These are phyloP conservation scores for Glycine tomentella DNA, from an alignment of 306 rosid species.

Conservation along the genomic window DNA sequence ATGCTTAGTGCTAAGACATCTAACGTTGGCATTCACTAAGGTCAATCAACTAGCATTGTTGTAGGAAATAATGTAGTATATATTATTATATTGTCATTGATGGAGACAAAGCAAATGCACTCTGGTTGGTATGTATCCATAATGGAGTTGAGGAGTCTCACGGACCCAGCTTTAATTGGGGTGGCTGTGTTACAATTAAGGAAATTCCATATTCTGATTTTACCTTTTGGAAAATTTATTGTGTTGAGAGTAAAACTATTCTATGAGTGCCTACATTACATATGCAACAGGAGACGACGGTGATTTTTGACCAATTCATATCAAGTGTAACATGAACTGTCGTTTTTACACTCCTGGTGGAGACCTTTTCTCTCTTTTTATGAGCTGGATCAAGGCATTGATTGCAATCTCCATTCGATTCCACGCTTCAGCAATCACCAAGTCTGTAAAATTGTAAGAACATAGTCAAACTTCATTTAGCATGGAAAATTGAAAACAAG, in stretches of 20 bases:
- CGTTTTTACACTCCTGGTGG: too few species aligned
- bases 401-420: too few species aligned
- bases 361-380: too few species aligned
- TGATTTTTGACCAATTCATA: not conserved
- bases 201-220: constrained; percentile 16
- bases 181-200: too few species aligned
- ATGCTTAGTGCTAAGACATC: not conserved
- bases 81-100: not conserved
- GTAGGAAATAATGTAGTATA: not conserved
- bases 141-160: not conserved
- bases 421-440: too few species aligned
- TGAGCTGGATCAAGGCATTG: too few species aligned
- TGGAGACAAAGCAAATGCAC: not conserved
- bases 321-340: too few species aligned
- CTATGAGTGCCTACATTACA: not conserved
- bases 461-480: too few species aligned
- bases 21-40: not conserved
- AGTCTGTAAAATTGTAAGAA: too few species aligned
- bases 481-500: too few species aligned
- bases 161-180: not conserved
- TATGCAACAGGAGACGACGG: not conserved
- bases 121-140: not conserved
- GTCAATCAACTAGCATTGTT: not conserved
- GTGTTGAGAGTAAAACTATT: not conserved
- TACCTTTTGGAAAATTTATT: not conserved